Evolutionary conservation across 352 stramenopile species (phyloP).

Genomic region (Phytophthora niederhauseri): DNA sequence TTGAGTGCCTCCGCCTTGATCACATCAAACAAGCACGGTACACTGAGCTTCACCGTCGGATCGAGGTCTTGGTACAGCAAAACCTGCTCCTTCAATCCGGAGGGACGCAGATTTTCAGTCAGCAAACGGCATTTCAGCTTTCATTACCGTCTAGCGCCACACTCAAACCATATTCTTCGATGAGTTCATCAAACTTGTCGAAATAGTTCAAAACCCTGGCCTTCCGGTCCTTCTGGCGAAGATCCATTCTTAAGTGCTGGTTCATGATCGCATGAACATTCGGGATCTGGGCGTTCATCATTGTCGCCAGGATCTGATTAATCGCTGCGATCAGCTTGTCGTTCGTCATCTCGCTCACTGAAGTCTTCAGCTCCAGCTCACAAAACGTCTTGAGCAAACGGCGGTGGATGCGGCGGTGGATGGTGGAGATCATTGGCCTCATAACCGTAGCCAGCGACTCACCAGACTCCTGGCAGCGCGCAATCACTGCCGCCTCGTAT

Average conservation of each 20-base stretch:
- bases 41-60: not conserved
- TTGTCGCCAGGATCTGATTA: constrained; percentile 5
- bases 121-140: constrained; percentile 16
- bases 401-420: constrained; percentile 3
- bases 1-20: constrained; percentile 6
- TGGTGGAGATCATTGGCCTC: constrained; percentile 3
- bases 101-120: constrained; percentile 5
- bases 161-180: constrained; percentile 12
- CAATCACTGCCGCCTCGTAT: not conserved
- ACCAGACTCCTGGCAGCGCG: constrained; percentile 6
- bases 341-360: not conserved
- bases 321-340: constrained; percentile 8
- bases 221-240: constrained; percentile 8
- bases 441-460: constrained; percentile 4
- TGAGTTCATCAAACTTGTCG: constrained; percentile 13
- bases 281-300: constrained; percentile 14
- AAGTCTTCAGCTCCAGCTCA: constrained; percentile 2
- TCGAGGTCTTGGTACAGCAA: constrained; percentile 6
- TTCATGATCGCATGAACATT: constrained; percentile 6
- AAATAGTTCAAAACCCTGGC: constrained; percentile 10
- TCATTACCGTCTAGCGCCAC: constrained; percentile 1
- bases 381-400: constrained; percentile 4
- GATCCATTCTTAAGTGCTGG: constrained; percentile 8
- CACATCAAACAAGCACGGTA: constrained; percentile 2
- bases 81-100: not conserved